A percentile compares a stretch with the other conserved stretches of the same genome.
These are phyloP conservation scores for Plasmodium gallinaceum DNA, from an alignment of 169 alveolate species.

Conservation along the genomic window DNA sequence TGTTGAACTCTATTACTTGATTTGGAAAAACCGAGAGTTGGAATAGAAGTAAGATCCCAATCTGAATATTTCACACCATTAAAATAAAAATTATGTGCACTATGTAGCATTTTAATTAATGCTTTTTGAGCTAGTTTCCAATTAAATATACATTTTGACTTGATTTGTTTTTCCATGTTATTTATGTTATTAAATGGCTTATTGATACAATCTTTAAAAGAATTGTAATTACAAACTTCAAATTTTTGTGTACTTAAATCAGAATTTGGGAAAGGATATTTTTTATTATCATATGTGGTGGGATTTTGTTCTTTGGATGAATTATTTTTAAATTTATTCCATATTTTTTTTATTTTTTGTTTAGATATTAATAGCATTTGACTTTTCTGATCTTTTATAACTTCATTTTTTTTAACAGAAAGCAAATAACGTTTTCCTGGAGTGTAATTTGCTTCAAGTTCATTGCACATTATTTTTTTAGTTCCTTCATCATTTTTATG, in stretches of 20 bases:
- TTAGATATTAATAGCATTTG: conserved; percentile 52
- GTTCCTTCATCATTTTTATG: conserved; percentile 6
- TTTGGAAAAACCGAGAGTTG: conserved; percentile 82
- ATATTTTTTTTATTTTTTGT: conserved; percentile 61
- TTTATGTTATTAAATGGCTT: background rate
- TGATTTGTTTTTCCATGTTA: conserved; percentile 34
- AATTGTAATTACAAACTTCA: background rate
- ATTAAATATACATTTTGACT: conserved; percentile 50
- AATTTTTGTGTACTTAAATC: background rate
- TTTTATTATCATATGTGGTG: conserved; percentile 27
- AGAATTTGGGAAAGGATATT: conserved; percentile 14
- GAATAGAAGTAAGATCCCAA: conserved; percentile 80
- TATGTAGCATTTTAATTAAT: conserved; percentile 3
- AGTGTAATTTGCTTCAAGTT: conserved; percentile 14
- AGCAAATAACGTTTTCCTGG: conserved; percentile 39
- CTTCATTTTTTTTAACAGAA: conserved; percentile 26
- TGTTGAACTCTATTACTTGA: conserved; percentile 84
- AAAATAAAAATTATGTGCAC: conserved; percentile 67
- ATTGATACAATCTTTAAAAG: background rate
- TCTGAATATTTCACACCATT: conserved; percentile 79
- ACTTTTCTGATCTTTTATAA: conserved; percentile 22
- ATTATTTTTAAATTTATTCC: conserved; percentile 54
- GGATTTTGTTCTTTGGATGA: conserved; percentile 48
- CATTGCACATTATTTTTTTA: conserved; percentile 12
- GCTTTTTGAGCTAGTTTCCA: conserved; percentile 5